phyloP scores from a whole-genome alignment of 176 grass and related monocot genomes.

The Chloris gayana region DNA sequence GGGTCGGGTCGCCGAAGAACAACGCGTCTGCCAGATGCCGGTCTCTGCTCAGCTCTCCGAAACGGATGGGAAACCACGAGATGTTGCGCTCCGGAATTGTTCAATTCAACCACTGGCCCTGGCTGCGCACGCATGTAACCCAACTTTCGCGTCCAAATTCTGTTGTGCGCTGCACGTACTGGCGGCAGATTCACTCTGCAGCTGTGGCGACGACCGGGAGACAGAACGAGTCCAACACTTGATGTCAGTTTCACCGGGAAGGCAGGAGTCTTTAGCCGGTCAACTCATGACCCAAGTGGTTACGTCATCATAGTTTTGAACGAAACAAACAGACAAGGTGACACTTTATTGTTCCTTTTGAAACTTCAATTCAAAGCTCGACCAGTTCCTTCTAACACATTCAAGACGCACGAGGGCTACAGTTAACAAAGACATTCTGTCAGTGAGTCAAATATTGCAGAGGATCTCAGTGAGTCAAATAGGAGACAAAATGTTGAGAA shows the following conservation, averaged over 20 bases:
- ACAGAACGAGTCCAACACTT: neutral
- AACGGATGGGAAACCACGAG: neutral
- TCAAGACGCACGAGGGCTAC: neutral
- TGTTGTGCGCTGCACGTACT: too few relatives aligned
- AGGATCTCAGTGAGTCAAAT: too few relatives aligned
- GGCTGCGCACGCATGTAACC: neutral
- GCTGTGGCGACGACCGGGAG: neutral
- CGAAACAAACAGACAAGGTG: neutral
- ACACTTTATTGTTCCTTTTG: neutral
- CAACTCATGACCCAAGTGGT: neutral
- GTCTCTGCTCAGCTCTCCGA: neutral
- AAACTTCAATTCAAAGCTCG: neutral
- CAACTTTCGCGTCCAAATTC: neutral
- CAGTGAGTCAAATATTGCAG: too few relatives aligned
- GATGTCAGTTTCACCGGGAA: neutral
- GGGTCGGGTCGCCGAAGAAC: neutral
- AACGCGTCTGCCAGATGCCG: neutral
- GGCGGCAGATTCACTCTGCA: neutral
- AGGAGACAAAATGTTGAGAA: too few relatives aligned
- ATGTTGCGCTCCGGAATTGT: neutral
- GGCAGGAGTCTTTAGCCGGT: neutral
- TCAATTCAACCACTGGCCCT: constrained; percentile 10
- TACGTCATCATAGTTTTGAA: neutral
- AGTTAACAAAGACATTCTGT: too few relatives aligned
- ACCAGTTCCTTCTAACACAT: neutral